Evolutionary conservation across 2,329 filamentous ascomycete species (phyloP).

Genomic region (Hansfordia pulvinata): DNA sequence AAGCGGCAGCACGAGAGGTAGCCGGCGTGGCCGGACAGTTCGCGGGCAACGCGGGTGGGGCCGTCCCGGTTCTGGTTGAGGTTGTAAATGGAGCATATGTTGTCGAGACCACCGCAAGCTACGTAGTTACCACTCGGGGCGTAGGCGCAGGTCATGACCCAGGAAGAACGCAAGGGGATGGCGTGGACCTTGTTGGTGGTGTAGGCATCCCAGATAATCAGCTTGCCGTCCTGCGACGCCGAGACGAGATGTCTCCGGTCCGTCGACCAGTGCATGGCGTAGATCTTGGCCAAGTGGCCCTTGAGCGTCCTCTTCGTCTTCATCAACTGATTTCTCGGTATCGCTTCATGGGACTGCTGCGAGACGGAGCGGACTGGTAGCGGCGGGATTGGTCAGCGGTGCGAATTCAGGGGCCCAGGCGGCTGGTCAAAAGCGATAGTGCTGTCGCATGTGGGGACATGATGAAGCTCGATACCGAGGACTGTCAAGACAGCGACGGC

Average conservation of each 20-base stretch:
- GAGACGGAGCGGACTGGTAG: slow-evolving; percentile 76
- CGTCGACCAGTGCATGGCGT: slow-evolving; percentile 99
- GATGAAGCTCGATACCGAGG: too few relatives aligned
- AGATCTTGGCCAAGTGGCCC: slow-evolving; percentile 97
- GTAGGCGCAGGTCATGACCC: slow-evolving; percentile 99
- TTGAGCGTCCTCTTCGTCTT: slow-evolving; percentile 94
- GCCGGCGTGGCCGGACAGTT: slow-evolving; percentile 91
- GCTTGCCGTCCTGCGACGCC: slow-evolving; percentile 95
- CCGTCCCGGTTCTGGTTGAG: slow-evolving; percentile 87
- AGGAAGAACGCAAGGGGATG: slow-evolving; percentile 91
- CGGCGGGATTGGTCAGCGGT: slow-evolving; percentile 1
- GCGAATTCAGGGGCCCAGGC: too few relatives aligned
- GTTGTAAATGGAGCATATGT: slow-evolving; percentile 99
- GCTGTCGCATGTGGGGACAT: not conserved
- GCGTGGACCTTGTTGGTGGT: slow-evolving; percentile 99
- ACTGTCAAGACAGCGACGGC: too few relatives aligned
- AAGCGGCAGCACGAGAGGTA: slow-evolving; percentile 98
- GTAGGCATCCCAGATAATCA: slow-evolving; percentile 99
- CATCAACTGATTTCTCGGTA: slow-evolving; percentile 88
- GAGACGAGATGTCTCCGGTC: slow-evolving; percentile 95
- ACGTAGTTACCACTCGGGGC: slow-evolving; percentile 97
- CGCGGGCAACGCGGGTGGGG: slow-evolving; percentile 89
- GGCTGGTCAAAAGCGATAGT: not conserved
- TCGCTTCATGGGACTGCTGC: slow-evolving; percentile 79
- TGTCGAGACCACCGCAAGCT: slow-evolving; percentile 94